Evolutionary conservation across 2,329 filamentous ascomycete genomes (phyloP).

Genomic region (Ampelomyces quisqualis): DNA sequence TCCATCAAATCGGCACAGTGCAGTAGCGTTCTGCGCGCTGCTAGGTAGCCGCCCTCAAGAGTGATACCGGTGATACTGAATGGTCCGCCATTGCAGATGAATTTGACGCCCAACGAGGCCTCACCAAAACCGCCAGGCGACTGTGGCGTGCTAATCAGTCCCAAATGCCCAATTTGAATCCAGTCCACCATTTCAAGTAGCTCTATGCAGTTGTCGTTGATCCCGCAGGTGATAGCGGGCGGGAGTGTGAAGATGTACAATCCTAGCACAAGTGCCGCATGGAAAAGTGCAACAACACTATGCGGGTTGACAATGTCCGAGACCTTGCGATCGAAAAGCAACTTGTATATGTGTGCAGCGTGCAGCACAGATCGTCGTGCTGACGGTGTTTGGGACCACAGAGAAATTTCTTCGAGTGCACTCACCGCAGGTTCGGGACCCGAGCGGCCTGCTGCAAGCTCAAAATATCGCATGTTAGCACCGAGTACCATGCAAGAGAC

Average conservation of each 20-base stretch:
- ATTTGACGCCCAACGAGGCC: slow-evolving; percentile 41
- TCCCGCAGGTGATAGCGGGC: slow-evolving; percentile 33
- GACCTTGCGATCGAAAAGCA: slow-evolving; percentile 54
- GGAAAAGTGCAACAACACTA: slow-evolving; percentile 53
- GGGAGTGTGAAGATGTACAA: slow-evolving; percentile 55
- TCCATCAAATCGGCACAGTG: slow-evolving; percentile 57
- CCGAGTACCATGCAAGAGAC: slow-evolving; percentile 55
- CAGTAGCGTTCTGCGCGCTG: slow-evolving; percentile 53
- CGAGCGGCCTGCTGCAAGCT: slow-evolving; percentile 54
- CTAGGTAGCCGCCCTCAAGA: slow-evolving; percentile 53
- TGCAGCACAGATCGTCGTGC: slow-evolving; percentile 55
- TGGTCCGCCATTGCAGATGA: slow-evolving; percentile 53
- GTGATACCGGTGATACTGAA: slow-evolving; percentile 52
- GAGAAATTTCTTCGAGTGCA: slow-evolving; percentile 53
- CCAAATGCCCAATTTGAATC: slow-evolving; percentile 50
- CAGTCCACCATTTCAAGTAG: slow-evolving; percentile 55
- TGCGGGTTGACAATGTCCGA: slow-evolving; percentile 56
- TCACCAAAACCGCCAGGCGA: slow-evolving; percentile 26
- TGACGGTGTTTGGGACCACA: slow-evolving; percentile 54
- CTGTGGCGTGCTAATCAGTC: slow-evolving; percentile 43
- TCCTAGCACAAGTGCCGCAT: slow-evolving; percentile 54
- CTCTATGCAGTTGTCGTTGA: slow-evolving; percentile 44
- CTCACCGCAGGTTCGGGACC: slow-evolving; percentile 51
- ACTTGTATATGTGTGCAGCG: slow-evolving; percentile 55
- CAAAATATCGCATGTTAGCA: slow-evolving; percentile 55